Evolutionary conservation across 257 asterid species (phyloP), one percentile per base, ranked within the genome.

Genomic region (Solanum neorickii): DNA sequence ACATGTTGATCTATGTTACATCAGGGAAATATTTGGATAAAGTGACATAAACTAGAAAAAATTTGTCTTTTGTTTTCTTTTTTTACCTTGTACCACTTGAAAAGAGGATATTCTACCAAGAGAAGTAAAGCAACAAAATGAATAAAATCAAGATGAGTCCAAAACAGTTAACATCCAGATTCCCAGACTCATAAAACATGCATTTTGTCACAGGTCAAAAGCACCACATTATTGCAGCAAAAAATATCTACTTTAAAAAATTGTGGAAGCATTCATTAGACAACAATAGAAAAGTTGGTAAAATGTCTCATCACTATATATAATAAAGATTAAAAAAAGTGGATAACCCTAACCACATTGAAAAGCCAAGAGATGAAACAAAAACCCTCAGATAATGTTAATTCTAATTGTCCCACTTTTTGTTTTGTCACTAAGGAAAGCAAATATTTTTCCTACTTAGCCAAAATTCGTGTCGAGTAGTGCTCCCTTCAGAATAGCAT

Each of bases 221-320:
- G 73, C 73, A 72, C 68, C 35, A 41, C 39, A 33, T 31, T 73
- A 86, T 86, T 44, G 68, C 76, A 46, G 60, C 76, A 33, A 60
- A 68, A 41, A 5, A 65, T 41, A 65, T 65, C 87, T 66, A 84
- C 87, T 66, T 84, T 84, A 42, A 4, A 84, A 23, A 37, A 69
- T 66, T 75, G 59, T 44, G 87, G 77, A 52, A 84, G 9, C 44
- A 31, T 72, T 83, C 87, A 83, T 86, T 66, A 86, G 87, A 90
- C 88, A 93, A 91, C 95, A 92, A 89, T 65, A 65, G 78, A n/a
- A 70, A 35, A 46, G 73, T 72, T 49, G 84, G 73, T 86, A 62
- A 72, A 47, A 86, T 73, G 84, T 73, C 84, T 60, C 72, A 3
- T 72, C 74, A 49, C 25, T 73, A 21, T 12, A 13, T 69, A 83